Conservation (phyloP, 1,139 yeast genomes). For the Torulaspora pretoriensis region DNA sequence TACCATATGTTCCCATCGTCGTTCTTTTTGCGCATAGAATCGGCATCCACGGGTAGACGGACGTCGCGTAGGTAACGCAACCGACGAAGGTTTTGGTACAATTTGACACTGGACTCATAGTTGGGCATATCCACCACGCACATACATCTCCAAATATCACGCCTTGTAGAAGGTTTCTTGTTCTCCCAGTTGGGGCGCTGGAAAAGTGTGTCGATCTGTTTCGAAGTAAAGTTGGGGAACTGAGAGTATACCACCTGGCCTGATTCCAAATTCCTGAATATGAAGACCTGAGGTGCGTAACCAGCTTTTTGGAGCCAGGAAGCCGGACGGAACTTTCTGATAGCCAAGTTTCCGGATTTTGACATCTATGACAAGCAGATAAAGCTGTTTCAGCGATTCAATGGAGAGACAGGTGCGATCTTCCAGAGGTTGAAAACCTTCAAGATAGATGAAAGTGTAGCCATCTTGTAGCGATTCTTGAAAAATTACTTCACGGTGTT, state of each 20-base stretch:
- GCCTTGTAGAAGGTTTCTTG: constrained; percentile 68
- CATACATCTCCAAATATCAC: constrained; percentile 88
- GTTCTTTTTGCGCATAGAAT: constrained; percentile 65
- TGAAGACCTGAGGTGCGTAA: constrained; percentile 76
- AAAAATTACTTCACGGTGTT: not conserved
- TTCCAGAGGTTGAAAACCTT: not conserved
- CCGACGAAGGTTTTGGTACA: constrained; percentile 70
- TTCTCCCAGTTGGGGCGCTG: constrained; percentile 86
- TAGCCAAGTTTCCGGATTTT: constrained; percentile 16
- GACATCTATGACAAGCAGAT: not conserved
- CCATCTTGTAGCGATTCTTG: not conserved
- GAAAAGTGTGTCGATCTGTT: constrained; percentile 67
- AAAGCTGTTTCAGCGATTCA: not conserved
- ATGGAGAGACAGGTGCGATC: not conserved
- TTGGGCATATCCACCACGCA: constrained; percentile 70
- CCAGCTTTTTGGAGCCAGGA: constrained; percentile 50
- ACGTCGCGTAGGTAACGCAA: constrained; percentile 71
- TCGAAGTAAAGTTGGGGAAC: constrained; percentile 60
- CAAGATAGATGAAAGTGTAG: not conserved
- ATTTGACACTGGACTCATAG: constrained; percentile 65
- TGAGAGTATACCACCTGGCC: constrained; percentile 92
- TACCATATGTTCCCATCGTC: constrained; percentile 80
- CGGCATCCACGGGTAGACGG: constrained; percentile 54
- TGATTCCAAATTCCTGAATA: constrained; percentile 78
- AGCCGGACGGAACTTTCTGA: constrained; percentile 39